Base-by-base conservation (phyloP, 345 rosid species). In the Luvunga scandens region DNA sequence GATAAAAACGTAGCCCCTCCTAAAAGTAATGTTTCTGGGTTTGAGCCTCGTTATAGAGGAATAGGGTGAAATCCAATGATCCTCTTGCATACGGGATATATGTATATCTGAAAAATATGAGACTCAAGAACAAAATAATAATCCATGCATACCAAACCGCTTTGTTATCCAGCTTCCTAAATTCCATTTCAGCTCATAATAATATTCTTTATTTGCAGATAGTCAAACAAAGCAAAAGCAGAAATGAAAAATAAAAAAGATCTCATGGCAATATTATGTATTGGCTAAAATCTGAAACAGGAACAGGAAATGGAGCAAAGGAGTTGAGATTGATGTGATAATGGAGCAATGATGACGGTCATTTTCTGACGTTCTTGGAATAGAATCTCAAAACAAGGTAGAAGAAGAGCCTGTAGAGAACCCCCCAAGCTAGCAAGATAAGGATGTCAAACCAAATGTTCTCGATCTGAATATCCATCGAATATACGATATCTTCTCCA, bases 391-490 rank as follows among this genome's bases (percentile, higher is more conserved):
- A 85, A 77, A 86, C 89, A 45, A 86, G 53, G 53, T 87, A 89
- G 87, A 89, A 89, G 82, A 87, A 80, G 62, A 88, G 76, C 33
- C 93, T 76, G 72, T 88, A 88, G 63, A 85, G 88, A 38, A 89
- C 87, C 12, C 91, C 90, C 91, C 92, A 89, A 31, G 94, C 91
- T 14, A 89, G 82, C 87, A 89, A 87, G 59, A 91, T 88, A 0
- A 66, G 84, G 66, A 89, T 65, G 66, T 88, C 86, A 71, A 80
- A 79, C 91, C 91, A 89, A 42, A 88, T 63, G 59, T 85, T 80
- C 42, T 81, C 84, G 69, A 81, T 55, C 12, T 80, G 61, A 57
- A 89, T 86, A 24, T 80, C 88, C 95, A 91, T 82, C 1, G 91
- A 45, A 45, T 34, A 66, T 64, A 88, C 38, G 7, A 91, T 73